Conservation (phyloP, 306 rosid species). For the Cicer arietinum region DNA sequence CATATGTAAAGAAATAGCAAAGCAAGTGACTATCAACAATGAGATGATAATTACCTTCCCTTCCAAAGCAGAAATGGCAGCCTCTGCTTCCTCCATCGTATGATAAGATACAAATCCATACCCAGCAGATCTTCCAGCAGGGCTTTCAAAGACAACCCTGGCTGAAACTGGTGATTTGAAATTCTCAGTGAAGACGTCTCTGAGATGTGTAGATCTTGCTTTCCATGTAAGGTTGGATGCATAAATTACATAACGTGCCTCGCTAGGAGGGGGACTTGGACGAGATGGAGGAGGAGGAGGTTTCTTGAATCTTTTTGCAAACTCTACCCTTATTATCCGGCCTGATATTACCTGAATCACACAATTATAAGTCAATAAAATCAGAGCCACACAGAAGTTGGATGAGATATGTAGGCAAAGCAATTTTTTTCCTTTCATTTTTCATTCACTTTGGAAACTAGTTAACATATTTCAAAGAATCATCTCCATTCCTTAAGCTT, state of each 20-base stretch:
- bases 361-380: conserved; percentile 40
- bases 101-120: conserved; percentile 84
- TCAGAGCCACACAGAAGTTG: conserved; percentile 23
- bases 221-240: conserved; percentile 85
- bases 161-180: conserved; percentile 79
- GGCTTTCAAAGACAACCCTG: conserved; percentile 78
- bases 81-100: conserved; percentile 79
- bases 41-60: conserved; percentile 71
- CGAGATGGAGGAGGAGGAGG: conserved; percentile 70
- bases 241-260: conserved; percentile 69
- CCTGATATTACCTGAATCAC: conserved; percentile 72
- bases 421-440: conserved; percentile 30
- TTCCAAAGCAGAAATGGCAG: conserved; percentile 73
- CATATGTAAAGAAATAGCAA: conserved; percentile 25
- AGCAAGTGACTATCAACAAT: conserved; percentile 15
- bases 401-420: conserved; percentile 38
- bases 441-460: conserved; percentile 20
- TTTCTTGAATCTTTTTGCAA: conserved; percentile 75
- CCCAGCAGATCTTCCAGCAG: conserved; percentile 73
- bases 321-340: conserved; percentile 67
- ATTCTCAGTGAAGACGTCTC: conserved; percentile 66
- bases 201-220: conserved; percentile 76
- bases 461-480: conserved; percentile 21
- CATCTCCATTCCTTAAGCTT: neutral
- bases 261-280: conserved; percentile 53